A percentile compares a stretch with the other conserved stretches of the same genome.
Conservation (phyloP, 352 stramenopile species). For the Thalassiosira livingstoniorum region DNA sequence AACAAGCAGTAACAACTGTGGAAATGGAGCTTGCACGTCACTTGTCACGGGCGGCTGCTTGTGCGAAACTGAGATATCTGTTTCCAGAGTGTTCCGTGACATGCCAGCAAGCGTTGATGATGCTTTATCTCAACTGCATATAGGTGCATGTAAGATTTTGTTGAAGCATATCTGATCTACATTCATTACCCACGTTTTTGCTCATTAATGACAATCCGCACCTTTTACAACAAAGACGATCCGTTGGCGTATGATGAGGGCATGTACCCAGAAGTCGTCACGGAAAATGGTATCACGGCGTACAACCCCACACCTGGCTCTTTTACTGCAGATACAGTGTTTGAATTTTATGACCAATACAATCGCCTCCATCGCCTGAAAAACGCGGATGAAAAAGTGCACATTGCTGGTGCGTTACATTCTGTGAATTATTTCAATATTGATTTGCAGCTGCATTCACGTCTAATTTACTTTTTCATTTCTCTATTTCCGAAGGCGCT, state of each 20-base stretch:
- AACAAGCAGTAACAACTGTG: constrained; percentile 46
- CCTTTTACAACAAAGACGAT: too few relatives aligned
- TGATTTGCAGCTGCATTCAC: too few relatives aligned
- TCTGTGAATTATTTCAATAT: too few relatives aligned
- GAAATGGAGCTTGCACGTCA: constrained; percentile 40
- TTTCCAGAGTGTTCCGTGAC: constrained; percentile 47
- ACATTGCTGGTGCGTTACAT: constrained; percentile 55
- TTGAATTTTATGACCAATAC: constrained; percentile 63
- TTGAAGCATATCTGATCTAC: neutral
- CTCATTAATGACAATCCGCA: too few relatives aligned
- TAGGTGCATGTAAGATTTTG: constrained; percentile 41
- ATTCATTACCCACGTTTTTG: too few relatives aligned
- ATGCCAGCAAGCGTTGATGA: constrained; percentile 56
- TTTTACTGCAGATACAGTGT: constrained; percentile 58
- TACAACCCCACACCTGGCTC: constrained; percentile 24
- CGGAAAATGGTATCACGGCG: constrained; percentile 53
- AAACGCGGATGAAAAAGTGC: constrained; percentile 61
- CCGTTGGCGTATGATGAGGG: constrained; percentile 38
- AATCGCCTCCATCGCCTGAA: constrained; percentile 44
- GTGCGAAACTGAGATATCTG: constrained; percentile 47
- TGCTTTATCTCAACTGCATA: constrained; percentile 52
- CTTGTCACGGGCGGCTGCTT: constrained; percentile 53
- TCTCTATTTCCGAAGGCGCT: too few relatives aligned
- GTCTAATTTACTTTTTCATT: too few relatives aligned
- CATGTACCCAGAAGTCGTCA: constrained; percentile 26